Evolutionary conservation across 169 alveolate genomes (phyloP).

Genomic region (Blepharisma undulans): DNA sequence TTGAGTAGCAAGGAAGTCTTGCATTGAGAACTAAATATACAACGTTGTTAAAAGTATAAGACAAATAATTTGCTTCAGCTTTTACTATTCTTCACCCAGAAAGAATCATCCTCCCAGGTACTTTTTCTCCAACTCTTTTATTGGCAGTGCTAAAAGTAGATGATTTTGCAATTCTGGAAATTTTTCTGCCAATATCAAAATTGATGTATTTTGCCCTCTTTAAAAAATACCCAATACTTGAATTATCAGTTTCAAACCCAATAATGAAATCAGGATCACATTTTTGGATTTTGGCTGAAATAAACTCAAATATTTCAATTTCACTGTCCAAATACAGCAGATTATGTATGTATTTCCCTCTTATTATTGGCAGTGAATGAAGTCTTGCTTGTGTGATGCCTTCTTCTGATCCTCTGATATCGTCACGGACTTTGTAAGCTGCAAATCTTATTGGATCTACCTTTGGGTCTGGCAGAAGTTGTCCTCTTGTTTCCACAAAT

Average conservation of each 20-base stretch:
- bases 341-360: conserved; percentile 32
- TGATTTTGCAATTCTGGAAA: conserved; percentile 51
- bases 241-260: conserved; percentile 70
- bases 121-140: neutral
- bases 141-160: neutral
- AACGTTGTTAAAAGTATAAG: neutral
- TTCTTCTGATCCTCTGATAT: neutral
- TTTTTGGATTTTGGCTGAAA: conserved; percentile 48
- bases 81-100: conserved; percentile 10
- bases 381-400: neutral
- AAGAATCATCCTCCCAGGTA: conserved; percentile 1
- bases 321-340: conserved; percentile 54
- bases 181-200: conserved; percentile 45
- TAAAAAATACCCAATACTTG: conserved; percentile 62
- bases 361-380: neutral
- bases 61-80: neutral
- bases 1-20: neutral
- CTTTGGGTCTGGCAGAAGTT: neutral
- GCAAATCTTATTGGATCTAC: neutral
- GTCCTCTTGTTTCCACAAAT: neutral
- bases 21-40: neutral
- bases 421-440: conserved; percentile 14
- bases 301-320: conserved; percentile 49
- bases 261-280: conserved; percentile 74
- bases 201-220: conserved; percentile 65